Conservation (phyloP, 2,329 filamentous ascomycete genomes). For the Phialophora macrospora region DNA sequence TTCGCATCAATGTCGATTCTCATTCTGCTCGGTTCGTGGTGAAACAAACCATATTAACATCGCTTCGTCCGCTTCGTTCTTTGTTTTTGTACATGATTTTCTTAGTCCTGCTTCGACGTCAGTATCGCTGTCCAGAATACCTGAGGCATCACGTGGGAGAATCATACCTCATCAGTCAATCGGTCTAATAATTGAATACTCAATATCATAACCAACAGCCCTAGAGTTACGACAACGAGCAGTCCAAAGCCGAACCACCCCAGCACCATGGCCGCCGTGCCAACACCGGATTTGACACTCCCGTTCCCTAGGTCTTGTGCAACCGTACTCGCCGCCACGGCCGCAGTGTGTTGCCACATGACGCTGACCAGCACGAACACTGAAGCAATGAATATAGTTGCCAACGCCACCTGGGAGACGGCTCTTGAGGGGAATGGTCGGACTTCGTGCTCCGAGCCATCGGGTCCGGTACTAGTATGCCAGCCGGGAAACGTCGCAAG, state of each 20-base stretch:
- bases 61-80: slow-evolving; percentile 4
- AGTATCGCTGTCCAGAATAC: neutral
- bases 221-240: slow-evolving; percentile 93
- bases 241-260: slow-evolving; percentile 97
- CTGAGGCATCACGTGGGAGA: neutral
- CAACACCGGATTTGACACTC: slow-evolving; percentile 82
- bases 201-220: slow-evolving; percentile 92
- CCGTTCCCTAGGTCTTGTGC: slow-evolving; percentile 92
- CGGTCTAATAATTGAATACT: slow-evolving; percentile 81
- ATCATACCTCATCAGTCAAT: slow-evolving; percentile 51
- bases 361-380: slow-evolving; percentile 70
- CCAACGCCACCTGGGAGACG: slow-evolving; percentile 89
- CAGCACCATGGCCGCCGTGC: slow-evolving; percentile 93
- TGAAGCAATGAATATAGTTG: slow-evolving; percentile 78
- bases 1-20: slow-evolving; percentile 5
- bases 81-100: slow-evolving; percentile 8
- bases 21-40: neutral
- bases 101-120: slow-evolving; percentile 13
- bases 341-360: slow-evolving; percentile 78
- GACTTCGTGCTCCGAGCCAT: slow-evolving; percentile 84
- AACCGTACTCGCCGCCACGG: slow-evolving; percentile 90
- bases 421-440: slow-evolving; percentile 92
- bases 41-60: slow-evolving; percentile 2
- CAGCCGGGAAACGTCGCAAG: slow-evolving; percentile 96
- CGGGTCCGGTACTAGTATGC: slow-evolving; percentile 85